A percentile compares a stretch with the other conserved stretches of the same genome.
Conservation (phyloP, 345 rosid genomes). For the Angophora floribunda region DNA sequence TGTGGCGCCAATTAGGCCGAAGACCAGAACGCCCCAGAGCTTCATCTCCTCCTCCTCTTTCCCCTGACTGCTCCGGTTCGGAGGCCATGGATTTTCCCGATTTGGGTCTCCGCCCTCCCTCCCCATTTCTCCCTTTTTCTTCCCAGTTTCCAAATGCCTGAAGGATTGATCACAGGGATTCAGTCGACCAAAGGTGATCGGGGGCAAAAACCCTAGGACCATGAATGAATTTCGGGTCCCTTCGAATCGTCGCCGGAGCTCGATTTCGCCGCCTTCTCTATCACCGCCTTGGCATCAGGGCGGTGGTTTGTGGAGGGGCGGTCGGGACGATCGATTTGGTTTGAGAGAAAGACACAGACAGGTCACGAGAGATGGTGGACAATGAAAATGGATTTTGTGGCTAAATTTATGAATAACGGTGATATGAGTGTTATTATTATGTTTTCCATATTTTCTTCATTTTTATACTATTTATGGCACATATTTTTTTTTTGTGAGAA, state of each 20-base stretch:
- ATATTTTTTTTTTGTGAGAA: not conserved
- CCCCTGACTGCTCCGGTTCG: not conserved
- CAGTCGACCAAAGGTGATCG: not conserved
- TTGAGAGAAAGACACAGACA: not conserved
- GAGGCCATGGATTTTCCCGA: not conserved
- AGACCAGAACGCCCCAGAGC: constrained; percentile 68
- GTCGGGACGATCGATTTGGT: not conserved
- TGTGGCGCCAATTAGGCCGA: constrained; percentile 84
- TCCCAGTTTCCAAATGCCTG: not conserved
- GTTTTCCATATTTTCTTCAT: not conserved
- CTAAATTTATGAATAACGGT: not conserved
- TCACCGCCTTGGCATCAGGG: not conserved
- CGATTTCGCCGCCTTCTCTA: not conserved
- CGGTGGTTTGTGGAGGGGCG: not conserved
- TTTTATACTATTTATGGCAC: too few relatives aligned
- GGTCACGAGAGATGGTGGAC: not conserved
- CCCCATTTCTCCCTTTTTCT: not conserved
- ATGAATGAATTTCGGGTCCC: not conserved
- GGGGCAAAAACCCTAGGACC: not conserved
- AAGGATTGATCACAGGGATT: not conserved
- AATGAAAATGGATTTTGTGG: not conserved
- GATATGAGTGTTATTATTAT: not conserved
- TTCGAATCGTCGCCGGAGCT: not conserved
- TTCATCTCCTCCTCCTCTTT: constrained; percentile 32
- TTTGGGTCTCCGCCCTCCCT: not conserved